Conservation (phyloP, 495 filamentous ascomycete species). For the Xylaria telfairii region DNA sequence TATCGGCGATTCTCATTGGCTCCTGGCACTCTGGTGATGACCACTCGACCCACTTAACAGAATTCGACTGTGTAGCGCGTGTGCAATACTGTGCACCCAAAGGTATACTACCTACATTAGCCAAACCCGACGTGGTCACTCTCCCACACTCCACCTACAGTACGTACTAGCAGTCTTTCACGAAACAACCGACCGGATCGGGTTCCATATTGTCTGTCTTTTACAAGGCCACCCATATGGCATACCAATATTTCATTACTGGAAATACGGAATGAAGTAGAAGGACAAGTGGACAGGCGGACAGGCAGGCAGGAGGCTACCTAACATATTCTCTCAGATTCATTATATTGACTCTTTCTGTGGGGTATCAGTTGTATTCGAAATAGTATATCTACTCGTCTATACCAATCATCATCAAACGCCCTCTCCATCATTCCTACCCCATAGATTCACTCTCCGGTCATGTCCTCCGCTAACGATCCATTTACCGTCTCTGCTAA, state of each 20-base stretch:
- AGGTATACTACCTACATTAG: neutral
- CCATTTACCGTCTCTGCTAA: constrained; percentile 84
- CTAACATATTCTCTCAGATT: neutral
- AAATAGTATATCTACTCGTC: neutral
- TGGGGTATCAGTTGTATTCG: constrained; percentile 35
- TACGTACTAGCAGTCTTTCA: neutral
- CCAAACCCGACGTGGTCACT: neutral
- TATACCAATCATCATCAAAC: constrained; percentile 37
- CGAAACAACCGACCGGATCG: neutral
- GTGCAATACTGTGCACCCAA: too few species aligned
- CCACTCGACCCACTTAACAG: too few species aligned
- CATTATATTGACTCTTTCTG: constrained; percentile 17
- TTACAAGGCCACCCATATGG: neutral
- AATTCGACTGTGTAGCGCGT: too few species aligned
- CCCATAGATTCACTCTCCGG: constrained; percentile 96
- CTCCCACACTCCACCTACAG: too few species aligned
- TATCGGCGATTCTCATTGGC: constrained; percentile 6
- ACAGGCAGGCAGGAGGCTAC: neutral
- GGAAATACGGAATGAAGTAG: neutral
- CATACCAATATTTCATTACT: neutral
- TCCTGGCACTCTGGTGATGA: neutral
- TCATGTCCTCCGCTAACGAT: constrained; percentile 94
- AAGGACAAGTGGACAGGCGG: neutral
- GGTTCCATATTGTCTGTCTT: neutral
- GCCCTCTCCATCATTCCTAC: constrained; percentile 73